These are phyloP conservation scores for Paramecium sonneborni DNA, from an alignment of 73 alveolate genomes.

Conservation along the genomic window DNA sequence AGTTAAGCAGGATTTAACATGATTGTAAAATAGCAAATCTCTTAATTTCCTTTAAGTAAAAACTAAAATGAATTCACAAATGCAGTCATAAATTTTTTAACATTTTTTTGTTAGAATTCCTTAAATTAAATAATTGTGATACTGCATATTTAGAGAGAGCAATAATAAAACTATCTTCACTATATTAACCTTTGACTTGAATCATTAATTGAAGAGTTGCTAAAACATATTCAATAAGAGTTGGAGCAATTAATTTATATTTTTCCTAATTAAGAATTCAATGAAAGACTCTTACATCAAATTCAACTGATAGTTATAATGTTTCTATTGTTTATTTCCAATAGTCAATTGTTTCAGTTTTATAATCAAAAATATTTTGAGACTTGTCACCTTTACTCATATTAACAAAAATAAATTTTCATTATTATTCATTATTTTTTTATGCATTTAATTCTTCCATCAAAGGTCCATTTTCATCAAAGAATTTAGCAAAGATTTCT, in stretches of 20 bases:
- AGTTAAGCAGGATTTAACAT: not conserved
- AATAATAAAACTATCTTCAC: constrained; percentile 44
- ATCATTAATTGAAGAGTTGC: constrained; percentile 9
- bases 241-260: not conserved
- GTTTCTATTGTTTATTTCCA: not conserved
- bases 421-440: not conserved
- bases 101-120: constrained; percentile 1
- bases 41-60: not conserved
- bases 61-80: not conserved
- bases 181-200: not conserved
- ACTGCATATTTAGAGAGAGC: constrained; percentile 15
- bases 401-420: not conserved
- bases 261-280: not conserved
- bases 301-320: not conserved
- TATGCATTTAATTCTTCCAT: not conserved
- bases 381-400: not conserved
- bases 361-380: not conserved
- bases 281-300: not conserved
- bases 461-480: constrained; percentile 5
- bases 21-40: not conserved
- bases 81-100: not conserved
- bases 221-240: not conserved
- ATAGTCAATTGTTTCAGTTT: not conserved
- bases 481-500: constrained; percentile 24
- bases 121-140: not conserved